phyloP scores from a whole-genome alignment of 2,329 filamentous ascomycete species.

The Hymenotorrendiella dingleyae region DNA sequence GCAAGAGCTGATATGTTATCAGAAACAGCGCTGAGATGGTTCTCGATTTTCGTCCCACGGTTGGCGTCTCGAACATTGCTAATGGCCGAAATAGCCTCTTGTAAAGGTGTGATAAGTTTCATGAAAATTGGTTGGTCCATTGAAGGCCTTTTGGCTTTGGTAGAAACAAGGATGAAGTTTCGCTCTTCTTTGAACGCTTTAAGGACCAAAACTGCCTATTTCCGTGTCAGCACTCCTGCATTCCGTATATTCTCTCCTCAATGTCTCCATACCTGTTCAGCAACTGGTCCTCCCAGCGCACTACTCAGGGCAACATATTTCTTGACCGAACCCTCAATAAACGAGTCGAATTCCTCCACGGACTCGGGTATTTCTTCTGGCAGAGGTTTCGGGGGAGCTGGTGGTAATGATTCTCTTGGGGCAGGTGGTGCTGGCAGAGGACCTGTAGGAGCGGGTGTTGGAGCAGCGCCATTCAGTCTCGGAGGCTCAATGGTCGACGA shows the following conservation, averaged over 20 bases:
- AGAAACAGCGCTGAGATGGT: slow-evolving; percentile 79
- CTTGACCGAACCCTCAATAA: slow-evolving; percentile 68
- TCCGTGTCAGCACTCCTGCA: slow-evolving; percentile 12
- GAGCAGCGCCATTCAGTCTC: slow-evolving; percentile 39
- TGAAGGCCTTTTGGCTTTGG: slow-evolving; percentile 81
- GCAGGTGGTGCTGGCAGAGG: slow-evolving; percentile 25
- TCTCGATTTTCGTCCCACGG: slow-evolving; percentile 66
- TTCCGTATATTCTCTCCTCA: background rate
- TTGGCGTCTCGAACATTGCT: slow-evolving; percentile 78
- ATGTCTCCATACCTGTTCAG: slow-evolving; percentile 61
- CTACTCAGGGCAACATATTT: slow-evolving; percentile 74
- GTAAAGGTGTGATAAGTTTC: slow-evolving; percentile 79
- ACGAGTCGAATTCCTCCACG: slow-evolving; percentile 81
- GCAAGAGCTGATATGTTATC: slow-evolving; percentile 86
- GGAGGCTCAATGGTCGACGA: slow-evolving; percentile 61
- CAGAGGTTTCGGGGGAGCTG: slow-evolving; percentile 37
- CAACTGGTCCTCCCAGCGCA: slow-evolving; percentile 69
- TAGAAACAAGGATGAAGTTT: slow-evolving; percentile 80
- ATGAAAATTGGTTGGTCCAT: slow-evolving; percentile 57
- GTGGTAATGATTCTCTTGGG: slow-evolving; percentile 37
- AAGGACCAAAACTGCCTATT: slow-evolving; percentile 46
- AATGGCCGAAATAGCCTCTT: slow-evolving; percentile 73
- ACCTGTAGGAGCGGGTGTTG: slow-evolving; percentile 34
- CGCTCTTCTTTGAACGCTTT: slow-evolving; percentile 77
- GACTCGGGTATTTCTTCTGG: slow-evolving; percentile 60